Percentiles rank a stretch among this genome's conserved stretches.
Evolutionary conservation across 495 filamentous ascomycete species (phyloP).

Genomic region (Tuber calosporum): DNA sequence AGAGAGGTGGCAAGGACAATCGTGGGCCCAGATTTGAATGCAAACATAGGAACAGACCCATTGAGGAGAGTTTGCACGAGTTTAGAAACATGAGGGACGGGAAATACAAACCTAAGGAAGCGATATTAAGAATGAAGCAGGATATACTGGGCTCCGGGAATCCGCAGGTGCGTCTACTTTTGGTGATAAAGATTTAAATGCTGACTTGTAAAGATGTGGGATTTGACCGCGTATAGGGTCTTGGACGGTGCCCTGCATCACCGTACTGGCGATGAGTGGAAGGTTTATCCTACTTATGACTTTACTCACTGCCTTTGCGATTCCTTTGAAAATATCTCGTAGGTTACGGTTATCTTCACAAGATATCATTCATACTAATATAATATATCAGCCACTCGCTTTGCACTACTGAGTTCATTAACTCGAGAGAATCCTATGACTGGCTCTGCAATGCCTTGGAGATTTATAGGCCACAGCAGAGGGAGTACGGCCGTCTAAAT

Average conservation of each 20-base stretch:
- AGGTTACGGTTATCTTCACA: not conserved
- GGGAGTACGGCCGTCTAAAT: slow-evolving; percentile 75
- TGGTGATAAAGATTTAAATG: not conserved
- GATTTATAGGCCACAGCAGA: slow-evolving; percentile 78
- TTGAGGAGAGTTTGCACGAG: slow-evolving; percentile 68
- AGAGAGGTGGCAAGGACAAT: slow-evolving; percentile 68
- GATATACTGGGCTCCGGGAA: slow-evolving; percentile 53
- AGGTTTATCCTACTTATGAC: slow-evolving; percentile 85
- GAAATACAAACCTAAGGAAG: slow-evolving; percentile 78
- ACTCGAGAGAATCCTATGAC: slow-evolving; percentile 71
- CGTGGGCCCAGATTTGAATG: slow-evolving; percentile 66
- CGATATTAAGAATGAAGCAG: slow-evolving; percentile 89
- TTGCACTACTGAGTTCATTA: slow-evolving; percentile 80
- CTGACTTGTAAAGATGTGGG: slow-evolving; percentile 53
- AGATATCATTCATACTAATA: slow-evolving; percentile 14
- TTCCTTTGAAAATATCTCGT: slow-evolving; percentile 75
- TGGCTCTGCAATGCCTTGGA: slow-evolving; percentile 73
- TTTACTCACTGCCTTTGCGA: slow-evolving; percentile 87
- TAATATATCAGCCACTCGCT: slow-evolving; percentile 54
- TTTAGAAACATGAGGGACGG: slow-evolving; percentile 90
- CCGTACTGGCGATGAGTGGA: slow-evolving; percentile 67
- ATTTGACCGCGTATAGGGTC: slow-evolving; percentile 73
- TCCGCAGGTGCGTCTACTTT: slow-evolving; percentile 50
- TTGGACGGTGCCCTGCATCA: slow-evolving; percentile 58
- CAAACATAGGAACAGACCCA: slow-evolving; percentile 63